A percentile compares a stretch with the other conserved stretches of the same genome.
These are phyloP conservation scores for Metschnikowia baotianmanensis DNA, from an alignment of 805 yeast species.

Conservation along the genomic window DNA sequence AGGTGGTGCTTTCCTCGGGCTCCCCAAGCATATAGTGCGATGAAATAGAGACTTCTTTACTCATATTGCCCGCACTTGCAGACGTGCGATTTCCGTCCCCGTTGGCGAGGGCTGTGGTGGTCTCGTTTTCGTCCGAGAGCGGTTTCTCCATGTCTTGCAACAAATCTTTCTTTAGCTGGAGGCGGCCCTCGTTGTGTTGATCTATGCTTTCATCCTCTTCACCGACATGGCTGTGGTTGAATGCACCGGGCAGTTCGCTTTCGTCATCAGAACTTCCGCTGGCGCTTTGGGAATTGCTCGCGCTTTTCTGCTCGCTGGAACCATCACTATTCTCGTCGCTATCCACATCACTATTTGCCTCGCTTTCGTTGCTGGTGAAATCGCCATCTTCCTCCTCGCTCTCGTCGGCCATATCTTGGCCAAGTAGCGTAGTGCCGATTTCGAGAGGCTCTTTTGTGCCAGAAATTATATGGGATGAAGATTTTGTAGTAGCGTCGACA, in stretches of 20 bases:
- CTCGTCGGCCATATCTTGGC: conserved; percentile 1
- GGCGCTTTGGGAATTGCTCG: neutral
- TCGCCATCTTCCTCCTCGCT: conserved; percentile 1
- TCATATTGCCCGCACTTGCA: neutral
- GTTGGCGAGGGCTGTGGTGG: too few relatives aligned
- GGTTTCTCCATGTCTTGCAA: conserved; percentile 15
- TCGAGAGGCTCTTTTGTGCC: too few relatives aligned
- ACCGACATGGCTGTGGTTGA: conserved; percentile 5
- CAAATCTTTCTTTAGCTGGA: conserved; percentile 18
- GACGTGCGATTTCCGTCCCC: too few relatives aligned
- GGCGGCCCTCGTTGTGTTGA: conserved; percentile 8
- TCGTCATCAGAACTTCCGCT: conserved; percentile 1
- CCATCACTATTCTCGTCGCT: conserved; percentile 2
- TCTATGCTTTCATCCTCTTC: conserved; percentile 12
- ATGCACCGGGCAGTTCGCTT: conserved; percentile 2
- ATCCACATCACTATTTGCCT: neutral
- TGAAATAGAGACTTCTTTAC: neutral
- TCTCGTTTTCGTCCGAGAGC: conserved; percentile 12
- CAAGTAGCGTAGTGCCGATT: too few relatives aligned
- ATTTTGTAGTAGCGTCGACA: neutral
- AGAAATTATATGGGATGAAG: too few relatives aligned
- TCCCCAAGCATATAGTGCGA: conserved; percentile 60
- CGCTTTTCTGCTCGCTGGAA: conserved; percentile 10
- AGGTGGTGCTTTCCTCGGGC: conserved; percentile 56
- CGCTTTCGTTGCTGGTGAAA: neutral